Evolutionary conservation across 495 filamentous ascomycete genomes (phyloP).

Genomic region (Tuber brumale): DNA sequence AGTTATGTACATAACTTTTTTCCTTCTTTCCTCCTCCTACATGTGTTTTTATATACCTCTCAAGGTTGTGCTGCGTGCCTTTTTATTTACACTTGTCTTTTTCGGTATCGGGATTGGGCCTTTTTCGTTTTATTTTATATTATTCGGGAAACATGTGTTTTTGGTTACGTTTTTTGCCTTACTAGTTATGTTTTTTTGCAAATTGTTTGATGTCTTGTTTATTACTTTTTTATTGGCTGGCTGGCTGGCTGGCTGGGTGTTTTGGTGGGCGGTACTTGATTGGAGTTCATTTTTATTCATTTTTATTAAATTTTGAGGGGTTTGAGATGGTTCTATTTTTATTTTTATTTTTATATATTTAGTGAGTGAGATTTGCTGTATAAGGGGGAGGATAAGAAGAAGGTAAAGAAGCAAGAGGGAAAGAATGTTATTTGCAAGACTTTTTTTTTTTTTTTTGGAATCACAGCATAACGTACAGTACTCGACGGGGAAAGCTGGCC

Average conservation of each 20-base stretch:
- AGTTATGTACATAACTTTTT: neutral
- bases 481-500: no score
- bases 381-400: neutral
- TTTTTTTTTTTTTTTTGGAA: neutral
- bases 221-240: neutral
- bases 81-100: neutral
- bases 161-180: neutral
- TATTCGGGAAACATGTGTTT: slow-evolving; percentile 3
- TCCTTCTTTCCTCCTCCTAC: neutral
- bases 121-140: neutral
- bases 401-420: neutral
- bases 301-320: neutral
- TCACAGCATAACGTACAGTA: neutral
- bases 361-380: neutral
- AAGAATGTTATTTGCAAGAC: neutral
- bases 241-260: neutral
- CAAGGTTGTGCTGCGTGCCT: neutral
- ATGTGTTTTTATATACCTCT: neutral
- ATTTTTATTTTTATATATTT: neutral
- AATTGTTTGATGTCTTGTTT: neutral
- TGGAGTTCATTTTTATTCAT: neutral
- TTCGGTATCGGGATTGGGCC: slow-evolving; percentile 1
- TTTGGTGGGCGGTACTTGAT: neutral
- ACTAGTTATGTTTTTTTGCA: neutral
- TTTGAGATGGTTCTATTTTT: neutral